Evolutionary conservation across 805 yeast species (phyloP).

Genomic region (Candida boleticola): DNA sequence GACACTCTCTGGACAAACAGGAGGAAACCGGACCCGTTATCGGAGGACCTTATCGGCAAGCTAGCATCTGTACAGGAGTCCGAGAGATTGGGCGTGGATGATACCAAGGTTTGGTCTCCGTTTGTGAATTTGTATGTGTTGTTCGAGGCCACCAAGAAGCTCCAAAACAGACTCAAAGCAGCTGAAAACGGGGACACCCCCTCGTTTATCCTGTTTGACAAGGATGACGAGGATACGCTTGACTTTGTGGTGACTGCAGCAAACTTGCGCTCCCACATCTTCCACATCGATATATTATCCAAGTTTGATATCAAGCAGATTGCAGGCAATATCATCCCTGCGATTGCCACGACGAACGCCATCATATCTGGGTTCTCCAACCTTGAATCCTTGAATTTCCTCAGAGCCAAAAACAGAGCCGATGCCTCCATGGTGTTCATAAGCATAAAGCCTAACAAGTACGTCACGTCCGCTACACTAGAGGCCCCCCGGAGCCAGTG

Average conservation of each 20-base stretch:
- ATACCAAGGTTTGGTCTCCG: slow-evolving; percentile 57
- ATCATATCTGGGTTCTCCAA: slow-evolving; percentile 88
- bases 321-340: slow-evolving; percentile 98
- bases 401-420: slow-evolving; percentile 15
- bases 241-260: slow-evolving; percentile 86
- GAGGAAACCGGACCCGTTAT: slow-evolving; percentile 60
- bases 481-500: slow-evolving; percentile 70
- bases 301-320: slow-evolving; percentile 89
- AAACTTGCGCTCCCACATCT: slow-evolving; percentile 69
- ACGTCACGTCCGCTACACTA: slow-evolving; percentile 62
- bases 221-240: slow-evolving; percentile 91
- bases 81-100: slow-evolving; percentile 21
- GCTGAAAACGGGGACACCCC: no score
- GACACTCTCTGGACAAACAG: slow-evolving; percentile 79
- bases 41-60: slow-evolving; percentile 13
- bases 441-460: slow-evolving; percentile 52
- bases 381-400: slow-evolving; percentile 62
- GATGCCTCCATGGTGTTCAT: slow-evolving; percentile 33
- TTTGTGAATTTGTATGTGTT: slow-evolving; percentile 65
- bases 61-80: slow-evolving; percentile 9
- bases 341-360: slow-evolving; percentile 97
- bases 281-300: slow-evolving; percentile 66
- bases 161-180: slow-evolving; percentile 47
- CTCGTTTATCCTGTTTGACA: slow-evolving; percentile 65
- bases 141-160: slow-evolving; percentile 40